phyloP scores from a whole-genome alignment of 805 yeast species.

The Candida michaelii region DNA sequence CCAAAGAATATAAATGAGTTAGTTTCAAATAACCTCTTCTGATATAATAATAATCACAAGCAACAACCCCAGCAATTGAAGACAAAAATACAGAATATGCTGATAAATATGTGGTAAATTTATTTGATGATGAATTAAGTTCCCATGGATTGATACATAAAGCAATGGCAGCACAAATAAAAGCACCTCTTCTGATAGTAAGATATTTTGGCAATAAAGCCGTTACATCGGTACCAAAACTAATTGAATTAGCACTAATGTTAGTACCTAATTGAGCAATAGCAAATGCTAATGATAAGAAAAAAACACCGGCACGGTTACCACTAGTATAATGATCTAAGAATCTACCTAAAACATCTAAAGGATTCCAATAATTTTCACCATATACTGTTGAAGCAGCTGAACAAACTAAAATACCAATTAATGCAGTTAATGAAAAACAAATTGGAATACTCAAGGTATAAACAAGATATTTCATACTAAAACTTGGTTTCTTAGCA shows the following conservation, averaged over 20 bases:
- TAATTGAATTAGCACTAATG: conserved; percentile 41
- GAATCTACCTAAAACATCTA: conserved; percentile 69
- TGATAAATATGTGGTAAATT: conserved; percentile 43
- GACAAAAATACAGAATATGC: conserved; percentile 46
- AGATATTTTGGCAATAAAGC: conserved; percentile 39
- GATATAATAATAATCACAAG: conserved; percentile 49
- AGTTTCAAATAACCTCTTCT: conserved; percentile 70
- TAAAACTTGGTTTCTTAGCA: conserved; percentile 49
- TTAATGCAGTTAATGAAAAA: conserved; percentile 76
- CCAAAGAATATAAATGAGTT: conserved; percentile 59
- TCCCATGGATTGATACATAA: conserved; percentile 44
- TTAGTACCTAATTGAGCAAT: conserved; percentile 44
- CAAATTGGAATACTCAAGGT: conserved; percentile 71
- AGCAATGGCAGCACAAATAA: conserved; percentile 41
- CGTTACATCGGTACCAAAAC: conserved; percentile 43
- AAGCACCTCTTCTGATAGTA: conserved; percentile 43
- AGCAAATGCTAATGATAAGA: conserved; percentile 39
- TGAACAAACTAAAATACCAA: conserved; percentile 83
- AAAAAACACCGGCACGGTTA: conserved; percentile 44
- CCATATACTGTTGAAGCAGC: conserved; percentile 70
- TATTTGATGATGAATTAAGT: conserved; percentile 36
- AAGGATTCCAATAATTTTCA: conserved; percentile 78
- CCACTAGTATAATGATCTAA: conserved; percentile 44
- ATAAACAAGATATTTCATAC: conserved; percentile 41
- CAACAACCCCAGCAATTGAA: conserved; percentile 43